A percentile compares a stretch with the other conserved stretches of the same genome.
Evolutionary conservation across 2,329 filamentous ascomycete genomes (phyloP).

Genomic region (Exserohilum rostratum): DNA sequence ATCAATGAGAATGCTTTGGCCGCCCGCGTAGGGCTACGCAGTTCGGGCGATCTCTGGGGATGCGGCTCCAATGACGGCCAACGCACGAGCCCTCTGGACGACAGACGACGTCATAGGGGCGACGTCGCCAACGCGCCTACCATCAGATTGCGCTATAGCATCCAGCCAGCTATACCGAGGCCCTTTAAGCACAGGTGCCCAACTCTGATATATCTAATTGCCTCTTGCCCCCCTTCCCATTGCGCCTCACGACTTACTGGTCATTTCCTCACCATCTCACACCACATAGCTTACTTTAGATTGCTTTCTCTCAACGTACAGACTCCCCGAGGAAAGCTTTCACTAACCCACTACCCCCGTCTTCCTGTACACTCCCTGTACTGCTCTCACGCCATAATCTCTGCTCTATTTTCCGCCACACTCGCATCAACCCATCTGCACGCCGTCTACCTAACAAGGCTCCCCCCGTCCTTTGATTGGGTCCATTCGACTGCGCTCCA

Average conservation of each 20-base stretch:
- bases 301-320: constrained; percentile 1
- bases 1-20: neutral
- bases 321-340: neutral
- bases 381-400: constrained; percentile 13
- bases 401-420: constrained; percentile 11
- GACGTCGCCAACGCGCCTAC: constrained; percentile 3
- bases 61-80: constrained; percentile 22
- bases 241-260: constrained; percentile 4
- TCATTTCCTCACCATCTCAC: constrained; percentile 3
- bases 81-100: constrained; percentile 8
- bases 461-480: constrained; percentile 20
- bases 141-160: constrained; percentile 4
- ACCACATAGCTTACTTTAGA: neutral
- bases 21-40: neutral
- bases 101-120: constrained; percentile 22
- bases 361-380: constrained; percentile 11
- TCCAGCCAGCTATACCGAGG: constrained; percentile 19
- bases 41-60: constrained; percentile 7
- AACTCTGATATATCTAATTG: constrained; percentile 18
- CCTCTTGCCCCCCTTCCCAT: constrained; percentile 12
- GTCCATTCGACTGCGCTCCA: constrained; percentile 30
- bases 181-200: constrained; percentile 11
- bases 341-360: constrained; percentile 6
- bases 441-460: constrained; percentile 30
- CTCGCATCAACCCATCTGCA: constrained; percentile 18